Conservation (phyloP, 495 filamentous ascomycete genomes). For the Tirmania nivea region DNA sequence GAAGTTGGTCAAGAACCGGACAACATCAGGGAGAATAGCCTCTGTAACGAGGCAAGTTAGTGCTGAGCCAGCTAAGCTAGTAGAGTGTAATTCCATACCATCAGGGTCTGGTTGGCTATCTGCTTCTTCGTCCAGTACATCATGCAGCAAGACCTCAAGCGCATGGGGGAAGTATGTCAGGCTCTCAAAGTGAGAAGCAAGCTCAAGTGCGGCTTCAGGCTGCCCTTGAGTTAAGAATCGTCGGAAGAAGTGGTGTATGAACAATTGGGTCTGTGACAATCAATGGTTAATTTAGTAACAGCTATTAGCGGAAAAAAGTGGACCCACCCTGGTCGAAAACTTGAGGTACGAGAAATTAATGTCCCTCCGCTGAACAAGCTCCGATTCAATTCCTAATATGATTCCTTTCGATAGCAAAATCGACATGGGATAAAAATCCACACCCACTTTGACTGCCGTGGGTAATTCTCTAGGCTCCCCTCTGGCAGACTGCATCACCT, state of each 20-base stretch:
- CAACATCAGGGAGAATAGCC: conserved; percentile 64
- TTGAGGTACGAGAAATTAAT: conserved; percentile 55
- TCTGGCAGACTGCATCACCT: conserved; percentile 47
- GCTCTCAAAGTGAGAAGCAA: conserved; percentile 44
- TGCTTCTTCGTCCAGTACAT: conserved; percentile 85
- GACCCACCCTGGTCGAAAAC: conserved; percentile 53
- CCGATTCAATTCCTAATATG: conserved; percentile 72
- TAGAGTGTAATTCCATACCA: neutral
- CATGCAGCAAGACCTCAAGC: conserved; percentile 77
- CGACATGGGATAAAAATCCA: conserved; percentile 91
- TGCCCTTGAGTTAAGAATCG: conserved; percentile 51
- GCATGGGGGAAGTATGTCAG: conserved; percentile 70
- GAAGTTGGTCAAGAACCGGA: conserved; percentile 77
- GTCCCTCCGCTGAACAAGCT: conserved; percentile 77
- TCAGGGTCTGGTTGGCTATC: conserved; percentile 43
- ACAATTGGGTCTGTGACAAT: conserved; percentile 52
- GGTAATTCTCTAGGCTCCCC: conserved; percentile 40
- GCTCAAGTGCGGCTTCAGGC: conserved; percentile 38
- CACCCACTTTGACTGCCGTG: conserved; percentile 37
- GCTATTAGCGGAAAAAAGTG: neutral
- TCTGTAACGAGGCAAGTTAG: conserved; percentile 11
- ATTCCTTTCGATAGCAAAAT: conserved; percentile 66
- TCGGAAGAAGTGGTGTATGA: conserved; percentile 68
- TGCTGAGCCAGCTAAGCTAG: no score
- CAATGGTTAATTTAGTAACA: conserved; percentile 6